Base-by-base conservation (phyloP, 306 rosid genomes). In the Gastrolobium villosum region DNA sequence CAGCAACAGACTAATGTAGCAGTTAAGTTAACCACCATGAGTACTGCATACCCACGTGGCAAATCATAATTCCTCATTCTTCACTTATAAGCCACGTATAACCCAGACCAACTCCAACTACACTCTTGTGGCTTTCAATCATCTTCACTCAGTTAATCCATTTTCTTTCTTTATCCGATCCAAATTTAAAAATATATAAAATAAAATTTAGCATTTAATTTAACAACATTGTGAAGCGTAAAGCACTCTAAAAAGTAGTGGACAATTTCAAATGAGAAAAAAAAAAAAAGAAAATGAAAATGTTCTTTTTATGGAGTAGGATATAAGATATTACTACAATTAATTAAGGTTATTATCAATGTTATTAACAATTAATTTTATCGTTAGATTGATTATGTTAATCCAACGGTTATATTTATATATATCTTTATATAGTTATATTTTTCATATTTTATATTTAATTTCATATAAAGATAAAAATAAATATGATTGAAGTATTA, bases 31-130 rank as follows among this genome's bases (percentile, higher is more conserved):
- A n/a, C 7, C 6, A 46, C 9, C 52, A 14, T 8, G 72, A 70
- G 80, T 28, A 45, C 3, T 46, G 15, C 46, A 26, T 57, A 65
- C 3, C 82, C 75, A 79, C 75, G 66, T 84, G 84, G 84, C 9
- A 45, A 52, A 3, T 2, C 9, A 10, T 32, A 43, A 75, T 30
- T 52, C 62, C 65, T 44, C 8, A 20, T 60, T 15, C 70, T 53
- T 74, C 81, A 74, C 81, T 74, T 61, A 14, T 1, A 36, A 69
- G 75, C 76, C 87, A 84, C 84, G 79, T 79, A 78, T 59, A 43
- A 45, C 70, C 5, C 69, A 30, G 40, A 63, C 68, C 84, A 80
- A 73, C 81, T 41, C 54, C 40, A 34, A 8, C 75, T 45, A 30
- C 57, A 44, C 66, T 20, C 20, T 57, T 57, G 76, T 78, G 71